Conservation (phyloP, 2,329 filamentous ascomycete species). For the Cladophialophora chaetospira region DNA sequence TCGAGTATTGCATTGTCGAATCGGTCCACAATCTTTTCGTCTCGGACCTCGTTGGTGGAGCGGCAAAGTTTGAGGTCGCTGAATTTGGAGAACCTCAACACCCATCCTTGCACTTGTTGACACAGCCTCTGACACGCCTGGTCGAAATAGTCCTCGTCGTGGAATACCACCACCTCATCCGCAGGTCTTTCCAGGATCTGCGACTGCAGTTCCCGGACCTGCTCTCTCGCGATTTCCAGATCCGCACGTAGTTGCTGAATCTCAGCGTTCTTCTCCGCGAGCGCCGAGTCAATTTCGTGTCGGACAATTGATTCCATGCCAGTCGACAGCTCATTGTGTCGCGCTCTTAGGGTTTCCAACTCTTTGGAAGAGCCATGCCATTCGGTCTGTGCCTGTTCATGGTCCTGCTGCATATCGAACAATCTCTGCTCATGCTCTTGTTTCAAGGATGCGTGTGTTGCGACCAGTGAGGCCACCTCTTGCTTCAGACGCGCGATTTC, state of each 20-base stretch:
- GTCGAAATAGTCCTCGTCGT: constrained; percentile 95
- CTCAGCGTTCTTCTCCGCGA: constrained; percentile 83
- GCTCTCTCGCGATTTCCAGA: constrained; percentile 69
- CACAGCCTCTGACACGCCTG: constrained; percentile 91
- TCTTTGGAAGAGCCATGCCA: constrained; percentile 66
- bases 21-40: constrained; percentile 90
- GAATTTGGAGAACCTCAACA: constrained; percentile 95
- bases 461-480: constrained; percentile 76
- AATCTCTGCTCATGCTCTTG: constrained; percentile 74
- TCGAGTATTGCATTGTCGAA: constrained; percentile 94
- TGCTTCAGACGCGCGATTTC: constrained; percentile 82
- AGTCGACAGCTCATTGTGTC: constrained; percentile 63
- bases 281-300: constrained; percentile 62
- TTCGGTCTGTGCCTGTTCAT: constrained; percentile 56
- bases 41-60: constrained; percentile 77
- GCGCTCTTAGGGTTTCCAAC: constrained; percentile 66
- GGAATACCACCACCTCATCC: constrained; percentile 75
- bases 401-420: constrained; percentile 66
- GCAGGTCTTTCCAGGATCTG: constrained; percentile 51
- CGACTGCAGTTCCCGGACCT: constrained; percentile 61
- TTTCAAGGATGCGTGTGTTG: constrained; percentile 79
- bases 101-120: constrained; percentile 96
- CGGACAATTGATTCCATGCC: constrained; percentile 65
- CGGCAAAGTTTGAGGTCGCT: constrained; percentile 89
- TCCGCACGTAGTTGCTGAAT: constrained; percentile 76